Base-by-base conservation (phyloP, 306 rosid species). In the Citrullus amarus region DNA sequence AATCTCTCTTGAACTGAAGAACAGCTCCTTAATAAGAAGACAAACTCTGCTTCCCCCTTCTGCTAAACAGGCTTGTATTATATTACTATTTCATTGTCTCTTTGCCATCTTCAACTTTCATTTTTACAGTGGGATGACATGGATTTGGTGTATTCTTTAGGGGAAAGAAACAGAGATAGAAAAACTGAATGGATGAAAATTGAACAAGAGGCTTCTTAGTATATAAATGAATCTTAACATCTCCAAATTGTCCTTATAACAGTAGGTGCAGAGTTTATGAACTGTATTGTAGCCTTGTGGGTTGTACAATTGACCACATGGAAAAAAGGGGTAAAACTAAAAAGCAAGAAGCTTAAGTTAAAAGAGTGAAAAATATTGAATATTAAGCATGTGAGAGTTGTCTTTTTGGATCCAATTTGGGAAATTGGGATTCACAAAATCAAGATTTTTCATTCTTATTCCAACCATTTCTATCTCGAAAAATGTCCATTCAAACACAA, bases 1-100 rank as follows among this genome's bases (percentile, higher is more conserved):
- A 81, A 86, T 81, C 89, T 82, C 86, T 79, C 63, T 69, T 36
- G 48, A 43, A 57, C 54, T 76, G 83, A 53, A 66, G 62, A 81
- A 85, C 84, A 81, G 82, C 57, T 59, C 46, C 54, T 76, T 43
- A 6, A 50, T 76, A 20, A 76, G 9, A 44, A 70, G 57, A 70
- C 12, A 70, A 16, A 0, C 39, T 70, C 39, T 25, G 76, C 13
- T 70, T 34, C 63, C 18, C 18, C 25, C 25, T 11, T 30, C 78
- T 66, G 13, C 25, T 12, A 36, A n/a, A 68, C 17, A 43, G 10
- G 22, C 58, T 70, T 70, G 36, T 66, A 66, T 66, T 17, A 50
- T 46, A 28, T 50, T 48, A 32, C 30, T 15, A 54, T 50, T 72
- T 51, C 44, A 72, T 32, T 74, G 63, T 74, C 20, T 50, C 16